Percentiles rank a stretch among this genome's conserved stretches.
Conservation (phyloP, 2,329 filamentous ascomycete species). For the Colletotrichum sidae region DNA sequence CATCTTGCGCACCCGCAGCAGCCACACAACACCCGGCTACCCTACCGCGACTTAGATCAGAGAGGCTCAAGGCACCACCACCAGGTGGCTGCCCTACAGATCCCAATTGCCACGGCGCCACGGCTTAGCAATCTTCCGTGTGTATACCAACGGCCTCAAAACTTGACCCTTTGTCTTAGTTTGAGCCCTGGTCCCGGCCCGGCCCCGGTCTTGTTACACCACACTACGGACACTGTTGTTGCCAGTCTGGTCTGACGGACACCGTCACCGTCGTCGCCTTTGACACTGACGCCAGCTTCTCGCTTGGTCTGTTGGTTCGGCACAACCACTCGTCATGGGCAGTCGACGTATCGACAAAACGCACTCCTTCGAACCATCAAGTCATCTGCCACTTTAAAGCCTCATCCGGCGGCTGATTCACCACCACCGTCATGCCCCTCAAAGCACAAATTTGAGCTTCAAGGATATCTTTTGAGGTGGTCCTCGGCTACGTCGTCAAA, state of each 20-base stretch:
- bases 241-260: not conserved
- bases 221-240: not conserved
- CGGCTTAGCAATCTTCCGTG: slow-evolving; percentile 32
- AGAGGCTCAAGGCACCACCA: not conserved
- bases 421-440: slow-evolving; percentile 21
- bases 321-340: no score
- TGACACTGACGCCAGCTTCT: slow-evolving; percentile 6
- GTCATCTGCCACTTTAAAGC: not conserved
- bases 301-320: no score
- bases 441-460: slow-evolving; percentile 33
- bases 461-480: slow-evolving; percentile 5
- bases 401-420: slow-evolving; percentile 1
- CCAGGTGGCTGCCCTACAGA: slow-evolving; percentile 10
- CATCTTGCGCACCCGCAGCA: no score
- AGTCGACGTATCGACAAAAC: no score
- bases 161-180: slow-evolving; percentile 10
- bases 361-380: no score
- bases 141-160: slow-evolving; percentile 22
- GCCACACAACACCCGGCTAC: no score
- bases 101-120: slow-evolving; percentile 21
- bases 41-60: not conserved
- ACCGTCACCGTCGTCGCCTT: not conserved
- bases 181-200: slow-evolving; percentile 12
- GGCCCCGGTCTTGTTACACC: slow-evolving; percentile 1
- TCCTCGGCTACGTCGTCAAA: slow-evolving; percentile 6